Base-by-base conservation (phyloP, 2,329 filamentous ascomycete genomes). In the Aspergillus novofumigatus region DNA sequence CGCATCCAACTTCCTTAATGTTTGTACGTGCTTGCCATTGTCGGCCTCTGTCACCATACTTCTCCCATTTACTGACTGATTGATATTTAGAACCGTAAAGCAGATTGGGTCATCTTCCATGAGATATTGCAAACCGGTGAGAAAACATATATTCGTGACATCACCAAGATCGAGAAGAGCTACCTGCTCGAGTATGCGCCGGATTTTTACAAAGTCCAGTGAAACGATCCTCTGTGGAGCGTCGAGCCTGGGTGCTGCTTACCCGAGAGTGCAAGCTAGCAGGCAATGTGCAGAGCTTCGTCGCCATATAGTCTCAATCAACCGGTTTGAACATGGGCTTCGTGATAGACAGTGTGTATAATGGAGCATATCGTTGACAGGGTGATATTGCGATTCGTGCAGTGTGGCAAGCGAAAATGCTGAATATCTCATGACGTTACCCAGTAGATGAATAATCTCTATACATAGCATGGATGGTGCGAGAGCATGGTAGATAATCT, bases 91-190 rank as follows among this genome's bases (percentile, higher is more conserved):
- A 96, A 96, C 73, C 86, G 92, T 56, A 97, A 95, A 78, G 91
- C 91, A 10, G 92, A 97, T 62, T 97, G 93, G 92, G 92, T 97
- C 9, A 83, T 99, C 35, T 99, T 97, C 69, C 89, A 95, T 67
- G 93, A 97, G 76, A 86, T 96, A 41, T 85, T 96, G 81, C 91
- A 97, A 77, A 95, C 90, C 4, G 86, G 88, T 9, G 85, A 84
- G 62, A 97, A 97, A 80, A 92, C 85, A 0, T 97, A 88, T 70
- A 95, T 99, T 66, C 82, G 91, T 55, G 93, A 97, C 73, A 79
- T 97, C 58, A 94, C 88, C n/a, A 94, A 91, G 77, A 90, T 97
- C 66, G 90, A 97, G 71, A 96, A 91, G 80, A 80, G 78, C n/a
- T 99, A 93, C 90, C 80, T 99, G 65, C 72, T 92, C 50, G 91